These are phyloP conservation scores for Pythium myriotylum DNA, from an alignment of 352 stramenopile genomes.

Conservation along the genomic window DNA sequence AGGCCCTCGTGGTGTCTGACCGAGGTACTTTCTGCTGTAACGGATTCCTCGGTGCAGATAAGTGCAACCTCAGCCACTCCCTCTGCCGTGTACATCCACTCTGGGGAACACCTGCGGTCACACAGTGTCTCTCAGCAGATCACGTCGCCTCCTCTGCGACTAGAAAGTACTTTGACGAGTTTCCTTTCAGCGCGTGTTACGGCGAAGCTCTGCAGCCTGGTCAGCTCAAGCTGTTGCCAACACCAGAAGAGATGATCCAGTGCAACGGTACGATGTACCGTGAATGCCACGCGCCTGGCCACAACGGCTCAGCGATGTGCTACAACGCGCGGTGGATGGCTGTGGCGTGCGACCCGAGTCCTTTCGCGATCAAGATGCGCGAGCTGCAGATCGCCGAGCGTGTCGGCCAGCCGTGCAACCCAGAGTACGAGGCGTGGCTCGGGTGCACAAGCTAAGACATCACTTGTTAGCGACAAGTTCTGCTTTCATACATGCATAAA, in stretches of 20 bases:
- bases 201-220: not conserved
- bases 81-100: constrained; percentile 4
- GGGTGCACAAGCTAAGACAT: too few species aligned
- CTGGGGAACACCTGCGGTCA: not conserved
- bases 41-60: constrained; percentile 32
- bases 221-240: not conserved
- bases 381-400: constrained; percentile 33
- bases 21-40: constrained; percentile 30
- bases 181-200: too few species aligned
- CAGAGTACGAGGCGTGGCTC: too few species aligned
- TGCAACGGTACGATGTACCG: constrained; percentile 46
- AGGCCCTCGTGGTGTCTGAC: constrained; percentile 7
- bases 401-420: constrained; percentile 30
- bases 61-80: constrained; percentile 31
- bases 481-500: too few species aligned
- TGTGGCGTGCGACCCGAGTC: too few species aligned
- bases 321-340: too few species aligned
- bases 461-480: too few species aligned
- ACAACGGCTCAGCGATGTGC: too few species aligned
- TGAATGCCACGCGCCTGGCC: constrained; percentile 24
- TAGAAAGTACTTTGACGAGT: not conserved
- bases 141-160: not conserved
- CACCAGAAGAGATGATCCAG: constrained; percentile 17
- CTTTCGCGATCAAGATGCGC: constrained; percentile 33
- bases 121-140: not conserved